Conservation (phyloP, 257 asterid genomes). For the Solanum commersonii region DNA sequence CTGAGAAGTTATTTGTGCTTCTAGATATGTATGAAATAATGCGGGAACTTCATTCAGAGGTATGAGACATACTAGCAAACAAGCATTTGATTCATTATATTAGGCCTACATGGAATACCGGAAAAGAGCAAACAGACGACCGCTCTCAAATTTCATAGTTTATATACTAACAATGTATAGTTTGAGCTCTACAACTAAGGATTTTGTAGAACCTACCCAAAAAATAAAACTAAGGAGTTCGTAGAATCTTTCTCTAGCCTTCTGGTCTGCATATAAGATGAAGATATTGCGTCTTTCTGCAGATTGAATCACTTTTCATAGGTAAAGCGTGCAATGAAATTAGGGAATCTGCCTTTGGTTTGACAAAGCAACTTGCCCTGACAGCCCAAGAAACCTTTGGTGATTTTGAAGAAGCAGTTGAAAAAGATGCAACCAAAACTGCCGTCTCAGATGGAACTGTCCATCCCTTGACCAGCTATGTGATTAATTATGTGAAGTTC, state of each 20-base stretch:
- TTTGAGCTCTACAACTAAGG: neutral
- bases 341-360: constrained; percentile 87
- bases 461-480: constrained; percentile 97
- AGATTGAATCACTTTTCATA: constrained; percentile 79
- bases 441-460: constrained; percentile 98
- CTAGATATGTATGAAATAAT: constrained; percentile 98
- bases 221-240: neutral
- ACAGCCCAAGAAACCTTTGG: constrained; percentile 96
- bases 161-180: neutral
- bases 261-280: neutral
- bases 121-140: neutral
- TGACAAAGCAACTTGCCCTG: constrained; percentile 91
- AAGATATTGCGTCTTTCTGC: constrained; percentile 5
- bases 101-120: neutral
- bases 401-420: constrained; percentile 99
- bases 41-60: constrained; percentile 97
- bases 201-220: neutral
- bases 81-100: neutral
- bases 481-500: constrained; percentile 94
- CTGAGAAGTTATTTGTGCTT: constrained; percentile 93
- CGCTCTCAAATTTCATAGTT: neutral
- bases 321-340: constrained; percentile 88
- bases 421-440: constrained; percentile 98
- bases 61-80: constrained; percentile 14
- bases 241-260: neutral